These are phyloP conservation scores for Metarhizium anisopliae DNA, from an alignment of 2,329 filamentous ascomycete species.

Conservation along the genomic window DNA sequence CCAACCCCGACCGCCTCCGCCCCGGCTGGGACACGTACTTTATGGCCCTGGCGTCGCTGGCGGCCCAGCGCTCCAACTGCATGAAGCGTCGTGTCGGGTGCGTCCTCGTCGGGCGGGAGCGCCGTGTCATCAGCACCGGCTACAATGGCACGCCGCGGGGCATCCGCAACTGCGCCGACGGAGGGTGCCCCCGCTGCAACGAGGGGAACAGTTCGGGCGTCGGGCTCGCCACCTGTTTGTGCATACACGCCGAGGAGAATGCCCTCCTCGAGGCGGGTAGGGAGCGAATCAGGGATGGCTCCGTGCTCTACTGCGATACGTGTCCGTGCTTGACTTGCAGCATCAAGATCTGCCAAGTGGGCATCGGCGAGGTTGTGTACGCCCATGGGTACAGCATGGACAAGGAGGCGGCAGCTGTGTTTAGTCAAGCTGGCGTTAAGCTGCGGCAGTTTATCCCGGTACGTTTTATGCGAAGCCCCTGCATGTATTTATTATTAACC, in stretches of 20 bases:
- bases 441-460: conserved; percentile 84
- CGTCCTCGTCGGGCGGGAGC: conserved; percentile 72
- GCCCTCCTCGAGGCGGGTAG: conserved; percentile 88
- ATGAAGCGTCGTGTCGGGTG: conserved; percentile 97
- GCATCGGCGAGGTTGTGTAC: conserved; percentile 92
- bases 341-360: conserved; percentile 97
- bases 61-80: conserved; percentile 86
- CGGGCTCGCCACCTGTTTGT: conserved; percentile 78
- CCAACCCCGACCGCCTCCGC: conserved; percentile 69
- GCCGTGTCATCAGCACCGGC: conserved; percentile 84
- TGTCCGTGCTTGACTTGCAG: conserved; percentile 96
- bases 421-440: conserved; percentile 73
- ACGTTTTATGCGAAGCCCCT: conserved; percentile 25
- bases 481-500: not conserved
- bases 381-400: conserved; percentile 95
- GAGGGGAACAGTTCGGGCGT: conserved; percentile 59
- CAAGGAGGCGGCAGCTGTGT: conserved; percentile 68
- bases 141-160: conserved; percentile 97
- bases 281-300: conserved; percentile 74
- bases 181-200: conserved; percentile 86
- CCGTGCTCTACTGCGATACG: conserved; percentile 87
- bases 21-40: conserved; percentile 97
- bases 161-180: conserved; percentile 82
- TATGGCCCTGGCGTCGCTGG: conserved; percentile 90
- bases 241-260: conserved; percentile 97